These are phyloP conservation scores for Aspergillus nidulans DNA, from an alignment of 495 filamentous ascomycete genomes.

Conservation along the genomic window DNA sequence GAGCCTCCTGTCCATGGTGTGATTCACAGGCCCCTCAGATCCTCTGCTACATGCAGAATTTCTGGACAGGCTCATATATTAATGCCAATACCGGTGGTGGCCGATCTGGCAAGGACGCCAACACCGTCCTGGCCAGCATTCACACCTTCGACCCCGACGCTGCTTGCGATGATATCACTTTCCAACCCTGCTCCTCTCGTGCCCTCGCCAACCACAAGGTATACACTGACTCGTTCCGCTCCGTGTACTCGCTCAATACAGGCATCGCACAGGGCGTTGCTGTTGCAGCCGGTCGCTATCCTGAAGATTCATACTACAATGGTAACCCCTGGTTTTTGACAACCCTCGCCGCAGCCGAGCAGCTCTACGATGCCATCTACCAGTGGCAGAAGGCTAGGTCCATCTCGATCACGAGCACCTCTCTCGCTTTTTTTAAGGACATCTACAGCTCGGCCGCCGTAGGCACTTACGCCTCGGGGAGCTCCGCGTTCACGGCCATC, in stretches of 20 bases:
- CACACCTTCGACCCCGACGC: slow-evolving; percentile 46
- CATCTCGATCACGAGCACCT: slow-evolving; percentile 34
- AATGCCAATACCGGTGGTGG: slow-evolving; percentile 40
- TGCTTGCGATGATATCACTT: slow-evolving; percentile 43
- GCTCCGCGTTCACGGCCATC: slow-evolving; percentile 33
- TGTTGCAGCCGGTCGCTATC: slow-evolving; percentile 63
- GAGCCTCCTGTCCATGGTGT: slow-evolving; percentile 38
- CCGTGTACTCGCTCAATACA: slow-evolving; percentile 39
- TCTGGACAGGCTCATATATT: slow-evolving; percentile 44
- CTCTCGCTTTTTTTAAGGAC: slow-evolving; percentile 40
- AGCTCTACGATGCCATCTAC: slow-evolving; percentile 39
- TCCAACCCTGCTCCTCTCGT: slow-evolving; percentile 47
- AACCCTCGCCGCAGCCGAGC: slow-evolving; percentile 37
- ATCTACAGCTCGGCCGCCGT: slow-evolving; percentile 35
- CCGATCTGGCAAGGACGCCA: slow-evolving; percentile 44
- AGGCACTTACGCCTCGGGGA: too few relatives aligned
- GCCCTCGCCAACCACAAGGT: slow-evolving; percentile 49
- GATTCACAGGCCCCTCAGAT: slow-evolving; percentile 49
- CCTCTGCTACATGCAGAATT: slow-evolving; percentile 44
- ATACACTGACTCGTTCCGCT: slow-evolving; percentile 48
- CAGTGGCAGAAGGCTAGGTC: slow-evolving; percentile 48
- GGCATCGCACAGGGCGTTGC: slow-evolving; percentile 42
- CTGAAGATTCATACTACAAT: slow-evolving; percentile 63
- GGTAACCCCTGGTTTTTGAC: slow-evolving; percentile 54
- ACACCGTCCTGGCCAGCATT: slow-evolving; percentile 43